Evolutionary conservation across 2,329 filamentous ascomycete genomes (phyloP).

Genomic region (Pseudocercospora cruenta): DNA sequence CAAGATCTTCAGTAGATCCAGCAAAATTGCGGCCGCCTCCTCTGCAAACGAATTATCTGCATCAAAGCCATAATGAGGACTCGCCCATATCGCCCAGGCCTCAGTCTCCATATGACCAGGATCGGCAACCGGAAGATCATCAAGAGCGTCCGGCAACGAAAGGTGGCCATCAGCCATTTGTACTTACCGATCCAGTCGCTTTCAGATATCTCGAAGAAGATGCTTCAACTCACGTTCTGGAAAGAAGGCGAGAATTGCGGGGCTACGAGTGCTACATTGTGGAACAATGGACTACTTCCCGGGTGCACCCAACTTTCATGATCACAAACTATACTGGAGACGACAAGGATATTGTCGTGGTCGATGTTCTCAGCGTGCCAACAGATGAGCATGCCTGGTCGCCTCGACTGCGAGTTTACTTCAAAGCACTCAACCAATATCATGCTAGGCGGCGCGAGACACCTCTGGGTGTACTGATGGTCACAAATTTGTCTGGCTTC

Average conservation of each 20-base stretch:
- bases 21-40: slow-evolving; percentile 17
- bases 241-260: slow-evolving; percentile 68
- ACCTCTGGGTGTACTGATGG: slow-evolving; percentile 80
- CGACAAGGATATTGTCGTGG: slow-evolving; percentile 73
- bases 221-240: slow-evolving; percentile 71
- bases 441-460: slow-evolving; percentile 85
- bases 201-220: slow-evolving; percentile 85
- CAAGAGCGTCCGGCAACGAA: slow-evolving; percentile 12
- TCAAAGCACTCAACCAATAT: slow-evolving; percentile 81
- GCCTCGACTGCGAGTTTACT: slow-evolving; percentile 75
- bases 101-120: slow-evolving; percentile 16
- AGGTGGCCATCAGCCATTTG: slow-evolving; percentile 59
- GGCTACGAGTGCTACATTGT: slow-evolving; percentile 94
- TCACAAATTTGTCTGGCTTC: slow-evolving; percentile 90
- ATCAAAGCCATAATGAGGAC: slow-evolving; percentile 10
- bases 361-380: slow-evolving; percentile 80
- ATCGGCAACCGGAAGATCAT: slow-evolving; percentile 9
- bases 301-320: slow-evolving; percentile 84
- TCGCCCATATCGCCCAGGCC: slow-evolving; percentile 18
- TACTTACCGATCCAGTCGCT: slow-evolving; percentile 68
- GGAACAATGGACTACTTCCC: slow-evolving; percentile 96
- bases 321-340: slow-evolving; percentile 95
- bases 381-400: slow-evolving; percentile 81
- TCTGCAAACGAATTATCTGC: slow-evolving; percentile 14
- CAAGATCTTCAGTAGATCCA: slow-evolving; percentile 15